Percentiles rank a stretch among this genome's conserved stretches.
Evolutionary conservation across 306 rosid species (phyloP).

Genomic region (Hippophae gyantsensis): DNA sequence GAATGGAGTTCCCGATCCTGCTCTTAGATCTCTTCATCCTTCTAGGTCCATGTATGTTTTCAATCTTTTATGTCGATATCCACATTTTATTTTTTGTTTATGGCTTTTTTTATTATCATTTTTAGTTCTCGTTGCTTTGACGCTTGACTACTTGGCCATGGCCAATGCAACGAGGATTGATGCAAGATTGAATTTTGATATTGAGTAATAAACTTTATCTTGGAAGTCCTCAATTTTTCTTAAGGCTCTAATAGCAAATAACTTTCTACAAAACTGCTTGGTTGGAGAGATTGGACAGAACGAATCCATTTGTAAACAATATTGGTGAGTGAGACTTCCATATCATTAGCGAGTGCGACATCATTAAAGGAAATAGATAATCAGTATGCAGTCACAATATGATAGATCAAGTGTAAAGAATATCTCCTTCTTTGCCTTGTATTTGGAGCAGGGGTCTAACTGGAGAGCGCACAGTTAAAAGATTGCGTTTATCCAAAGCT

Average conservation of each 20-base stretch:
- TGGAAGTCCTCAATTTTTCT: too few relatives aligned
- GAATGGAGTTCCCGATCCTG: constrained; percentile 31
- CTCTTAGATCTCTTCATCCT: constrained; percentile 41
- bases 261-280: too few relatives aligned
- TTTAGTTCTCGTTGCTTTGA: neutral
- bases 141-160: too few relatives aligned
- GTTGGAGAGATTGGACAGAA: too few relatives aligned
- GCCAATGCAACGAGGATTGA: too few relatives aligned
- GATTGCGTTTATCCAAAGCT: constrained; percentile 85
- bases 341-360: too few relatives aligned
- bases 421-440: constrained; percentile 1
- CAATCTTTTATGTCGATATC: neutral
- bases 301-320: too few relatives aligned
- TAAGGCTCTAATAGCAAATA: too few relatives aligned
- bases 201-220: too few relatives aligned
- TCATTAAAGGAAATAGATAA: neutral
- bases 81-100: neutral
- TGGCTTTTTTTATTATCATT: neutral
- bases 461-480: constrained; percentile 80
- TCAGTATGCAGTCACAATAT: constrained; percentile 5
- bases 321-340: too few relatives aligned
- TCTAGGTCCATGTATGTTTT: constrained; percentile 22
- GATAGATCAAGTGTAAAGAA: neutral
- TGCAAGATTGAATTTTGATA: too few relatives aligned
- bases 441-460: constrained; percentile 53